A percentile compares a stretch with the other conserved stretches of the same genome.
These are phyloP conservation scores for Pseudogymnoascus sp. DNA, from an alignment of 2,329 filamentous ascomycete species.

Conservation along the genomic window DNA sequence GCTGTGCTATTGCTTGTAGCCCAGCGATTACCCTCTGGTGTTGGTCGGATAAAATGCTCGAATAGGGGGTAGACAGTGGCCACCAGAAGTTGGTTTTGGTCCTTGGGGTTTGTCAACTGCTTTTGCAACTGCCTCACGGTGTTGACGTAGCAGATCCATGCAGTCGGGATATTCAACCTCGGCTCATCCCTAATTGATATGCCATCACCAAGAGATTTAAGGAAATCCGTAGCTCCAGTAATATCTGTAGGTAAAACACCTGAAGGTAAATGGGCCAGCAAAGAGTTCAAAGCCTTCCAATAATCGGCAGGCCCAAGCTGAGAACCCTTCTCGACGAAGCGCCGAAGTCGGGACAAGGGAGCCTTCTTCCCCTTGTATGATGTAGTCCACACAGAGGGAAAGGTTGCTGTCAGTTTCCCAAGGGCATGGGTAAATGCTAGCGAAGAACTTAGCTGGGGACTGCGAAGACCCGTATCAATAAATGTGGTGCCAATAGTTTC, in stretches of 20 bases:
- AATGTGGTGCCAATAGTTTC: constrained; percentile 51
- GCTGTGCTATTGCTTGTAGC: constrained; percentile 15
- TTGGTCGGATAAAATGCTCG: constrained; percentile 43
- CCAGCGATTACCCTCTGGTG: constrained; percentile 19
- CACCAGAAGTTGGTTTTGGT: constrained; percentile 38
- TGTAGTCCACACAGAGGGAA: constrained; percentile 69
- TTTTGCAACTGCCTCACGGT: constrained; percentile 49
- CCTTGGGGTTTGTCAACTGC: constrained; percentile 40
- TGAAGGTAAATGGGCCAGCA: constrained; percentile 53
- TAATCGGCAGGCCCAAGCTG: constrained; percentile 66
- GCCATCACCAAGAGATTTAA: constrained; percentile 63
- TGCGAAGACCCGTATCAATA: constrained; percentile 66
- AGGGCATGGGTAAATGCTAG: constrained; percentile 64
- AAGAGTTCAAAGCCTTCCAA: constrained; percentile 61
- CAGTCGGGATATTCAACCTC: constrained; percentile 56
- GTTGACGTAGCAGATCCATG: constrained; percentile 71
- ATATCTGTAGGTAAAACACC: constrained; percentile 47
- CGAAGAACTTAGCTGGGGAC: constrained; percentile 67
- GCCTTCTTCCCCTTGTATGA: constrained; percentile 47
- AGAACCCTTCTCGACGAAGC: constrained; percentile 77
- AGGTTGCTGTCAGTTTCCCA: constrained; percentile 54
- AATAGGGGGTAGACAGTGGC: constrained; percentile 49
- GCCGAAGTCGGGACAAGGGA: constrained; percentile 51
- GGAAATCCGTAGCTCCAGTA: constrained; percentile 52
- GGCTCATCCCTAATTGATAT: constrained; percentile 70